Percentiles rank a stretch among this genome's conserved stretches.
phyloP scores from a whole-genome alignment of 495 filamentous ascomycete species.

The Sabuloglossum arenarium region DNA sequence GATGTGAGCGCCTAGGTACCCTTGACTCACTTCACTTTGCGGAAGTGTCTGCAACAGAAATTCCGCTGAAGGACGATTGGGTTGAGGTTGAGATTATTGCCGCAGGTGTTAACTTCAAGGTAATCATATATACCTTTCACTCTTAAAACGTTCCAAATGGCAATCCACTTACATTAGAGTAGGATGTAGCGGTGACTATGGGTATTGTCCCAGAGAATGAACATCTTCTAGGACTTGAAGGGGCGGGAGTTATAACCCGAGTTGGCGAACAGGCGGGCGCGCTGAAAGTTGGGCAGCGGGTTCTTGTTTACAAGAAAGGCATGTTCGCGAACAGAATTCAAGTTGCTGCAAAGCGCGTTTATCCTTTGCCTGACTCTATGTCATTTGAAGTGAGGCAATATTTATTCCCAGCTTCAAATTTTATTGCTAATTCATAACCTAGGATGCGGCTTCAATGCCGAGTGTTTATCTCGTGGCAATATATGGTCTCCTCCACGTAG shows the following conservation, averaged over 20 bases:
- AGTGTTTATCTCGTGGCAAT: background rate
- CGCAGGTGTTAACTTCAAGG: slow-evolving; percentile 2
- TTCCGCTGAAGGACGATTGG: background rate
- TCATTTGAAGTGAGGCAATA: background rate
- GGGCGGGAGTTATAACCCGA: background rate
- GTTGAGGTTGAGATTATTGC: slow-evolving; percentile 1
- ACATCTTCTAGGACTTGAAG: background rate
- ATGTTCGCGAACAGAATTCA: background rate
- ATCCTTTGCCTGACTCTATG: background rate
- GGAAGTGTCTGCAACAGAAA: background rate
- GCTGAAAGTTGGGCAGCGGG: background rate
- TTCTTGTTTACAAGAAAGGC: background rate
- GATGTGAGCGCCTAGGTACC: background rate
- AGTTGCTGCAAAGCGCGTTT: no score
- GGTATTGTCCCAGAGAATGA: background rate
- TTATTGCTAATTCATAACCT: no score
- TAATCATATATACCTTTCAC: background rate
- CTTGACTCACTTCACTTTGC: no score
- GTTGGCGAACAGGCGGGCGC: background rate
- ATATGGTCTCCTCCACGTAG: no score
- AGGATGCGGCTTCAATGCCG: slow-evolving; percentile 3
- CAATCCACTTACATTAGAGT: background rate
- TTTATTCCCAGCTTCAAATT: background rate
- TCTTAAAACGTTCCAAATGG: background rate
- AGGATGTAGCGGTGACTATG: background rate